Conservation (phyloP, 2,329 filamentous ascomycete genomes). For the Didymella keratinophila region DNA sequence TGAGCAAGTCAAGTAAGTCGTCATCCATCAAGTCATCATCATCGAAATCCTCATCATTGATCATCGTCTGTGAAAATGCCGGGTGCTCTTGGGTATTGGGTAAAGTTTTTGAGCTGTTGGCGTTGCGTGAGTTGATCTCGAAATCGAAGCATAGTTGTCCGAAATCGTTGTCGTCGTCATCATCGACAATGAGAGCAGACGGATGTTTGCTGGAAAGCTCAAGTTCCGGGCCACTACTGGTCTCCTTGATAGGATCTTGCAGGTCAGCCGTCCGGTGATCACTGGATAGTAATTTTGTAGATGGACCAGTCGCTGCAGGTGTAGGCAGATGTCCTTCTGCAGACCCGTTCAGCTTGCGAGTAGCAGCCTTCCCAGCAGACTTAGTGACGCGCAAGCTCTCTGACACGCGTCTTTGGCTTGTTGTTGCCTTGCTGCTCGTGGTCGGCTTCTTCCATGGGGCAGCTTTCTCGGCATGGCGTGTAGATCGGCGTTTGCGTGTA, state of each 20-base stretch:
- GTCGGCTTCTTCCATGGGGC: neutral
- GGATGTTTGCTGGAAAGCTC: neutral
- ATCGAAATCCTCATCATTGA: slow-evolving; percentile 27
- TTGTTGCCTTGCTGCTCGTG: neutral
- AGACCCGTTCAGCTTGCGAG: neutral
- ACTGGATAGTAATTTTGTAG: neutral
- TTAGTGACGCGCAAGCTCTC: neutral
- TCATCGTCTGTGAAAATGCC: neutral
- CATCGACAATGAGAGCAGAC: neutral
- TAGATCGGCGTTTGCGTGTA: slow-evolving; percentile 26
- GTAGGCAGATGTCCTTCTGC: neutral
- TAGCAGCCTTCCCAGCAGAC: neutral
- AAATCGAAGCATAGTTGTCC: slow-evolving; percentile 17
- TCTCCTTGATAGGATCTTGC: neutral
- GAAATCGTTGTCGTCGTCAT: slow-evolving; percentile 1
- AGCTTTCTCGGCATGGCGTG: neutral
- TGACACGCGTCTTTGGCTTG: slow-evolving; percentile 24
- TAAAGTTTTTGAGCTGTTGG: neutral
- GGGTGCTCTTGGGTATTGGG: neutral
- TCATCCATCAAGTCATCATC: slow-evolving; percentile 37
- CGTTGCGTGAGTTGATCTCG: neutral
- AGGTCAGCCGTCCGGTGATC: neutral
- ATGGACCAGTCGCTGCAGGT: neutral
- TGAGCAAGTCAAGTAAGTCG: slow-evolving; percentile 31
- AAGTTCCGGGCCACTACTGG: neutral